Evolutionary conservation across 2,329 filamentous ascomycete species (phyloP).

Genomic region (Mycosphaerella arachidis): DNA sequence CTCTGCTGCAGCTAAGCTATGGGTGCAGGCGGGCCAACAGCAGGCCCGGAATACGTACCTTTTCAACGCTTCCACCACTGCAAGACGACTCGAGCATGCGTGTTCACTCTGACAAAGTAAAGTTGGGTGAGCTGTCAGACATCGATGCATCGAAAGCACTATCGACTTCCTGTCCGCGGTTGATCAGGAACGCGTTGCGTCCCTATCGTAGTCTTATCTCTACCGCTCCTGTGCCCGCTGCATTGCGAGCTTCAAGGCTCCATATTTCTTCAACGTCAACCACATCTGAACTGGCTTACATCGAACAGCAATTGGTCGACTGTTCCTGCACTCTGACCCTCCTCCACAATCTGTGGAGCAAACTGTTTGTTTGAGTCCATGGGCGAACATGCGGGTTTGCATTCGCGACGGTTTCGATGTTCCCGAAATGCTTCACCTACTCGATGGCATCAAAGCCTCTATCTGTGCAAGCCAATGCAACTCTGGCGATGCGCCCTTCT

Average conservation of each 20-base stretch:
- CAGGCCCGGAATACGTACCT: constrained; percentile 4
- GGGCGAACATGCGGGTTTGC: background rate
- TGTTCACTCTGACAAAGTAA: background rate
- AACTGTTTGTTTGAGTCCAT: background rate
- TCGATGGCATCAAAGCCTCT: background rate
- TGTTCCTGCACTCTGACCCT: background rate
- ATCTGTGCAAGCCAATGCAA: background rate
- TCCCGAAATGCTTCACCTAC: background rate
- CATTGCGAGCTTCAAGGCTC: background rate
- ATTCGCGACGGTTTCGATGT: background rate
- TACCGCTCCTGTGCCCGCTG: background rate
- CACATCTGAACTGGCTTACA: background rate
- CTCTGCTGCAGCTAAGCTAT: constrained; percentile 1
- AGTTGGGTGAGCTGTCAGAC: background rate
- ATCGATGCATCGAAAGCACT: background rate
- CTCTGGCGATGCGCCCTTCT: background rate
- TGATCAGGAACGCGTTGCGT: background rate
- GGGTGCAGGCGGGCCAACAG: background rate
- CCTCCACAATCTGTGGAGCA: constrained; percentile 1
- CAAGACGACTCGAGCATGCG: background rate
- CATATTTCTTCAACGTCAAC: constrained; percentile 4
- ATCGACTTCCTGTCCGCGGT: background rate
- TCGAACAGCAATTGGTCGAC: background rate
- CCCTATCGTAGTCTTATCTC: background rate
- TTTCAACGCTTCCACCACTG: constrained; percentile 2